Conservation (phyloP, 208 protist genomes). For the Leishmania aethiopica region DNA sequence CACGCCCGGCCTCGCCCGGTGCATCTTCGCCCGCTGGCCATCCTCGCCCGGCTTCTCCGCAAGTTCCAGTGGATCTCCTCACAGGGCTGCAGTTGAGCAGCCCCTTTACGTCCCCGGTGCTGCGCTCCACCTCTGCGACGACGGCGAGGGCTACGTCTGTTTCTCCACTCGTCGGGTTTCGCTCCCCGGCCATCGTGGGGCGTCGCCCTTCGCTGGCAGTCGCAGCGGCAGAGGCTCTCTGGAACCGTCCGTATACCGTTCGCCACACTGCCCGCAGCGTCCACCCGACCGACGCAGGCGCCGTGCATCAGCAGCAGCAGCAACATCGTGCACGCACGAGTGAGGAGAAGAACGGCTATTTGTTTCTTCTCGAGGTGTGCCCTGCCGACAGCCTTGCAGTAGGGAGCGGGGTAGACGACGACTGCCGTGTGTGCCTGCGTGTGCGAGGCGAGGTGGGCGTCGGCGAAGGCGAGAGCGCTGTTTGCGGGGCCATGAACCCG, state of each 20-base stretch:
- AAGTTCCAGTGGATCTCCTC: background rate
- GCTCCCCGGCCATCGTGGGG: background rate
- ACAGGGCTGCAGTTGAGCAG: constrained; percentile 2
- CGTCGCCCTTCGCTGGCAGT: background rate
- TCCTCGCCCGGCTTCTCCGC: background rate
- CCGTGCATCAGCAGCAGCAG: constrained; percentile 2
- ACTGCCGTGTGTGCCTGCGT: constrained; percentile 18
- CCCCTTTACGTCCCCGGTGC: background rate
- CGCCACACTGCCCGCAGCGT: background rate
- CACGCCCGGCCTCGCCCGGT: too few relatives aligned
- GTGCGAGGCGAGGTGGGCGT: constrained; percentile 18
- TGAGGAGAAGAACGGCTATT: constrained; percentile 9
- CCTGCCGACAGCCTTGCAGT: constrained; percentile 1
- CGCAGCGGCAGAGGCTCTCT: background rate
- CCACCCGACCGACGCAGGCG: background rate
- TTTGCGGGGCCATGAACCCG: constrained; percentile 21
- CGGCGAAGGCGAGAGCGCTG: constrained; percentile 26
- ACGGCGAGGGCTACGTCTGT: background rate
- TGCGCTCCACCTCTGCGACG: background rate
- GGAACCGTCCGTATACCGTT: background rate
- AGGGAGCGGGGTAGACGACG: background rate
- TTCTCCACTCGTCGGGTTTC: background rate
- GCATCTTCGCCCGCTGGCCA: background rate
- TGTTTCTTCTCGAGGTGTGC: constrained; percentile 28
- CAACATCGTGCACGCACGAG: background rate